Percentiles rank a stretch among this genome's conserved stretches.
Evolutionary conservation across 495 filamentous ascomycete genomes (phyloP).

Genomic region (Jackrogersella multiformis): DNA sequence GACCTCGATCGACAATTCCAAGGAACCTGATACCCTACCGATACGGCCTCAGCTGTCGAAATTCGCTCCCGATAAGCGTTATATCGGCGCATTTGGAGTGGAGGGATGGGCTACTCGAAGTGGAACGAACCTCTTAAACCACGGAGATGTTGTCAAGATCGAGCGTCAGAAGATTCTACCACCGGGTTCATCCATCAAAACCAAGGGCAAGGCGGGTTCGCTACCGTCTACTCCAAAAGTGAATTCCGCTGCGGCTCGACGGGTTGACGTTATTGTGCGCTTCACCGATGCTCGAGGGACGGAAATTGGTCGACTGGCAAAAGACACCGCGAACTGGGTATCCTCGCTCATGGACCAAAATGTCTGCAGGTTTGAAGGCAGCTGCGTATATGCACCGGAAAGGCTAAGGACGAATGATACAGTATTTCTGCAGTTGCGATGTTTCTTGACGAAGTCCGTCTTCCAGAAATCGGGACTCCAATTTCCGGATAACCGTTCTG

Average conservation of each 20-base stretch:
- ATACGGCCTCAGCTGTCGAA: conserved; percentile 15
- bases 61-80: conserved; percentile 71
- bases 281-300: conserved; percentile 83
- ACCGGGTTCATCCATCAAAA: conserved; percentile 62
- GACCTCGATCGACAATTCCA: conserved; percentile 13
- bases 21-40: conserved; percentile 8
- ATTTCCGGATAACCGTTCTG: conserved; percentile 73
- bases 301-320: conserved; percentile 88
- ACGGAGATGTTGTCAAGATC: conserved; percentile 82
- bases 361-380: conserved; percentile 85
- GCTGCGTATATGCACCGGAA: conserved; percentile 91
- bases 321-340: conserved; percentile 92
- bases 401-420: conserved; percentile 88
- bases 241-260: conserved; percentile 61
- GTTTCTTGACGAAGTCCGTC: conserved; percentile 75
- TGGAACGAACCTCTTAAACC: conserved; percentile 73
- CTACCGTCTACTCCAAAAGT: conserved; percentile 44
- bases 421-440: conserved; percentile 84
- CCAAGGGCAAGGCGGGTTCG: conserved; percentile 51
- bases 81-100: conserved; percentile 91
- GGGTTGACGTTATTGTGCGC: conserved; percentile 86
- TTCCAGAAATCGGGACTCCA: conserved; percentile 71
- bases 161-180: conserved; percentile 82
- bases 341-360: conserved; percentile 92
- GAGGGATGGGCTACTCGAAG: conserved; percentile 93